Base-by-base conservation (phyloP, 2,329 filamentous ascomycete species). In the Coniochaeta hoffmannii region DNA sequence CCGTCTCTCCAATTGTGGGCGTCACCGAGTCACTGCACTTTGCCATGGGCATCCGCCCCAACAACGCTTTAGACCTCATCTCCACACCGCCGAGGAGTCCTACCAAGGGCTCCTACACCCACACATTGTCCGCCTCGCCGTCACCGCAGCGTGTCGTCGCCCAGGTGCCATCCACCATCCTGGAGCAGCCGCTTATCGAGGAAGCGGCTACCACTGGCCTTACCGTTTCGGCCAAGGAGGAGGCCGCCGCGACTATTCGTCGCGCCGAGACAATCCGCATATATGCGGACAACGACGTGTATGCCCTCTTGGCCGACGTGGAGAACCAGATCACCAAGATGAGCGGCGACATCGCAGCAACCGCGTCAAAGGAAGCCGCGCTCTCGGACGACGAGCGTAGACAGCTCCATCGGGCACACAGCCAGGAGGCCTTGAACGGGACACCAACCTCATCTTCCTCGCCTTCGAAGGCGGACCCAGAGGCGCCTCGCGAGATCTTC, bases 221-320 rank as follows among this genome's bases (percentile, higher is more conserved):
- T 8, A 24, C n/a, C 36, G 19, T 53, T 17, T 17, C 30, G 17
- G 12, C 22, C n/a, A 50, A 4, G 11, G 41, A 49, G 59, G 60
- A 58, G 54, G 56, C 60, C 9, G 56, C 58, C 31, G 65, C 38
- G 31, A 60, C 64, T 11, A 71, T 77, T 44, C 64, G 68, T 12
- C 76, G 76, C 22, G 75, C 83, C 35, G 82, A 88, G 66, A 87
- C 83, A 65, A 88, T 88, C 57, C 80, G 81, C 22, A 78, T 88
- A 61, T 88, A 88, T 60, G 84, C 83, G 22, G 85, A 85, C 57
- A 80, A 82, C 57, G 84, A 87, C 50, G 79, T 89, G 9, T 87
- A 85, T 60, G 79, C 81, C 2, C 74, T 89, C 1, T 73, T 89
- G 38, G 82, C 81, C 1, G 85, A 88, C 60, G 85, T 88, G 14